phyloP scores from a whole-genome alignment of 2,329 filamentous ascomycete genomes.

The Aureobasidium sp. region DNA sequence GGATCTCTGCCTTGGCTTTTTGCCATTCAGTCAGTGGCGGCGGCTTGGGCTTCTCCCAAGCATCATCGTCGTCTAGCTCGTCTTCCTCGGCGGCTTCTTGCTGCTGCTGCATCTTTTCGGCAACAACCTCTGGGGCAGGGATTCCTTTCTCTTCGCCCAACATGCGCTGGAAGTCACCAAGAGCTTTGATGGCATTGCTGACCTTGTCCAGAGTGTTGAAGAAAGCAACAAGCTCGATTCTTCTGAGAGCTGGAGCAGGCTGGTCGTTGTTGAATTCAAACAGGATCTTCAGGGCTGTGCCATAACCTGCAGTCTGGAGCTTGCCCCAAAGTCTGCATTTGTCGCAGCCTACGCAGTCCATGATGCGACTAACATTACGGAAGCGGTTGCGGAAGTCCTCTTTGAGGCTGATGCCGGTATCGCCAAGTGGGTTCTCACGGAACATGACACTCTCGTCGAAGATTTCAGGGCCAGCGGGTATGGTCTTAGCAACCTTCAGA shows the following conservation, averaged over 20 bases:
- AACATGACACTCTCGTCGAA: constrained; percentile 98
- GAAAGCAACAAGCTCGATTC: constrained; percentile 87
- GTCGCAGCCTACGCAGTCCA: constrained; percentile 98
- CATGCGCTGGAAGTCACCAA: constrained; percentile 60
- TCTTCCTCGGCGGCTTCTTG: constrained; percentile 11
- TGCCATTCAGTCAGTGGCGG: constrained; percentile 44
- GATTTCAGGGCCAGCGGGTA: constrained; percentile 61
- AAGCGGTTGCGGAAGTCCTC: constrained; percentile 97
- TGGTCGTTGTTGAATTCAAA: constrained; percentile 79
- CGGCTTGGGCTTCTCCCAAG: constrained; percentile 24
- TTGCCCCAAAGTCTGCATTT: constrained; percentile 99
- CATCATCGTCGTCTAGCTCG: constrained; percentile 22
- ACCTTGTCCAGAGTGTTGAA: constrained; percentile 90
- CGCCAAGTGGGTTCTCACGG: constrained; percentile 41
- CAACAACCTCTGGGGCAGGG: constrained; percentile 22
- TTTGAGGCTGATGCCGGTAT: constrained; percentile 60
- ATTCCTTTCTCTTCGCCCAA: constrained; percentile 24
- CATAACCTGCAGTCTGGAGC: constrained; percentile 88
- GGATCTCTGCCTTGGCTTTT: constrained; percentile 54
- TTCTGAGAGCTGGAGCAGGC: constrained; percentile 62
- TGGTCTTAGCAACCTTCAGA: constrained; percentile 60
- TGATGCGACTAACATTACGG: constrained; percentile 89
- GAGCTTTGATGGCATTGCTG: constrained; percentile 66
- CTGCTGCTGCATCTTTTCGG: constrained; percentile 24
- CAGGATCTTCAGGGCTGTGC: constrained; percentile 86